Evolutionary conservation across 2,329 filamentous ascomycete species (phyloP).

Genomic region (Colletotrichum ledebouriae): DNA sequence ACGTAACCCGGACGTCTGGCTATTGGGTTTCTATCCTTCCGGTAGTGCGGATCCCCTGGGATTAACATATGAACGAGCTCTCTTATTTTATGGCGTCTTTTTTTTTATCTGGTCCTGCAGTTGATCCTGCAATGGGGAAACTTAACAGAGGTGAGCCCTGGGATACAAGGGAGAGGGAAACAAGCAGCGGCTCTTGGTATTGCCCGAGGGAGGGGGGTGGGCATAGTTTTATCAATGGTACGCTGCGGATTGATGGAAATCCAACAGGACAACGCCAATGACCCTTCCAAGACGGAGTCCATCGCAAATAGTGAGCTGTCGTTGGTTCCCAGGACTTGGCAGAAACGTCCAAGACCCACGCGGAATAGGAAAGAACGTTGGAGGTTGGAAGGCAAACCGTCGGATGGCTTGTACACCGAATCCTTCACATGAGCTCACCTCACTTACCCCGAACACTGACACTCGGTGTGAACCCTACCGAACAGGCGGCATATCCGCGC

Average conservation of each 20-base stretch:
- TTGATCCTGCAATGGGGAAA: conserved; percentile 13
- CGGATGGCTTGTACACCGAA: conserved; percentile 15
- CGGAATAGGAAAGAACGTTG: not conserved
- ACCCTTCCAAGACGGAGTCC: not conserved
- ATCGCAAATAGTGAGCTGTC: conserved; percentile 5
- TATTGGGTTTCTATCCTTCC: conserved; percentile 19
- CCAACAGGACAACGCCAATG: conserved; percentile 8
- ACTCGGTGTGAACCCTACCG: conserved; percentile 27
- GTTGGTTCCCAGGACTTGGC: conserved; percentile 25
- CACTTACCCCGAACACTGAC: conserved; percentile 18
- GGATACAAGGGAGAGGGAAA: not conserved
- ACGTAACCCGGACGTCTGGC: conserved; percentile 31
- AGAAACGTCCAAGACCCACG: not conserved
- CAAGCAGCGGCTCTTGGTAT: conserved; percentile 13
- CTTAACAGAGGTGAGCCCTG: conserved; percentile 6
- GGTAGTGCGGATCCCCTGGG: conserved; percentile 7
- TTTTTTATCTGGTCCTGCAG: no score
- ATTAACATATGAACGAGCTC: not conserved
- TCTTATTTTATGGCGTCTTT: conserved; percentile 11
- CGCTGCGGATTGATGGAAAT: conserved; percentile 29
- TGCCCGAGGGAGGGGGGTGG: not conserved
- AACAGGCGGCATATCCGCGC: conserved; percentile 6
- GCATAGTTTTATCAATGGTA: conserved; percentile 9
- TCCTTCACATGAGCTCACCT: conserved; percentile 26
- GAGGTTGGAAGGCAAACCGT: not conserved